phyloP scores from a whole-genome alignment of 2,329 filamentous ascomycete species.

The Pseudonectria buxi region DNA sequence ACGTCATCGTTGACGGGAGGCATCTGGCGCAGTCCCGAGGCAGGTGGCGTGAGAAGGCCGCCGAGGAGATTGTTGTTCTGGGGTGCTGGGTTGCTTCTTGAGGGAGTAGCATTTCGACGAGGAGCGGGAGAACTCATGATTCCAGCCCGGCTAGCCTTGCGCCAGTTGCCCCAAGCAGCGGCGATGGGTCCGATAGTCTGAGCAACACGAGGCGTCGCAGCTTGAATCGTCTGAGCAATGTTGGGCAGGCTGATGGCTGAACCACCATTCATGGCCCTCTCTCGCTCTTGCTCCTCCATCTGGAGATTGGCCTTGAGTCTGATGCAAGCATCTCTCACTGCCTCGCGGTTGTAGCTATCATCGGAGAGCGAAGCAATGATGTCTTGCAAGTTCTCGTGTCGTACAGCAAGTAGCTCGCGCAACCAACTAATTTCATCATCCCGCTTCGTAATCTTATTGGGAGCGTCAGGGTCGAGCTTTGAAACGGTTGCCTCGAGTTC shows the following conservation, averaged over 20 bases:
- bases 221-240: conserved; percentile 69
- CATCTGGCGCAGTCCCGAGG: conserved; percentile 61
- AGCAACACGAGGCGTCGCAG: conserved; percentile 74
- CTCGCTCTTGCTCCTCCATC: conserved; percentile 96
- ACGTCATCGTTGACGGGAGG: conserved; percentile 35
- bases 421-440: conserved; percentile 95
- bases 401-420: conserved; percentile 83
- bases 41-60: conserved; percentile 84
- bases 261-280: conserved; percentile 68
- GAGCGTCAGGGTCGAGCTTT: conserved; percentile 67
- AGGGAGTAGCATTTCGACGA: conserved; percentile 48
- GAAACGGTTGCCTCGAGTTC: conserved; percentile 68
- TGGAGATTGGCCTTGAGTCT: conserved; percentile 89
- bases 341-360: conserved; percentile 68
- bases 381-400: conserved; percentile 86
- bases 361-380: conserved; percentile 74
- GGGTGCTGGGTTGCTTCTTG: conserved; percentile 46
- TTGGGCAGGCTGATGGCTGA: conserved; percentile 64
- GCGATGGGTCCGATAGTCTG: conserved; percentile 70
- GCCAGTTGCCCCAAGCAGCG: conserved; percentile 98
- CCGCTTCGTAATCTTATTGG: conserved; percentile 77
- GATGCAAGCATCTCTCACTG: conserved; percentile 84
- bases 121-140: conserved; percentile 37
- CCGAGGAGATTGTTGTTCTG: conserved; percentile 57
- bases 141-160: conserved; percentile 57